Percentiles rank a stretch among this genome's conserved stretches.
Evolutionary conservation across 1,139 yeast genomes (phyloP).

Genomic region (Lodderomyces metapsilosis): DNA sequence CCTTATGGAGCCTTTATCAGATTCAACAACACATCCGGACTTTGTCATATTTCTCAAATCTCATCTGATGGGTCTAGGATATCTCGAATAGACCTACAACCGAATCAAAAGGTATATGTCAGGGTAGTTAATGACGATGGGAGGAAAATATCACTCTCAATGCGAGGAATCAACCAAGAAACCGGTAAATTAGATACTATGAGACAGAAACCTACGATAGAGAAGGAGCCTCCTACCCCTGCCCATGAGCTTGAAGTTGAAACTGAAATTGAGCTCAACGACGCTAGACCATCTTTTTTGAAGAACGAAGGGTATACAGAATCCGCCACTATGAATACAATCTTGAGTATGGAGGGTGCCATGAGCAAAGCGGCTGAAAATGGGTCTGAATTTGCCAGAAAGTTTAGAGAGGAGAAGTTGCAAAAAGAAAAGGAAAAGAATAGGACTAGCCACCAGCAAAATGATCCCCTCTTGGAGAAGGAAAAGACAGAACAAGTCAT

Average conservation of each 20-base stretch:
- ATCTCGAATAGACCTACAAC: conserved; percentile 56
- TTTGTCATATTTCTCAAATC: conserved; percentile 77
- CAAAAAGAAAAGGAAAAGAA: conserved; percentile 53
- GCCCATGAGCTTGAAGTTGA: conserved; percentile 49
- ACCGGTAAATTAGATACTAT: too few relatives aligned
- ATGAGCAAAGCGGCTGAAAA: conserved; percentile 71
- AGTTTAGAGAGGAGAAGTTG: conserved; percentile 59
- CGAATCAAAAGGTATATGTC: conserved; percentile 65
- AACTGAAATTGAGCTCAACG: conserved; percentile 71
- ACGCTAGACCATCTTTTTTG: conserved; percentile 70
- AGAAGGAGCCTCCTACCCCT: neutral
- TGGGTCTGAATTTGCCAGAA: conserved; percentile 70
- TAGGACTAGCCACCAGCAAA: conserved; percentile 31
- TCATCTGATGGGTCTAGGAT: conserved; percentile 48
- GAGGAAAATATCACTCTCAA: conserved; percentile 55
- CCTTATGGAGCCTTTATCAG: conserved; percentile 77
- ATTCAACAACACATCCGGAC: conserved; percentile 44
- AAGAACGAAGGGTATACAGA: conserved; percentile 17
- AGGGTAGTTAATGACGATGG: conserved; percentile 33
- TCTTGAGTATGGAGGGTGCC: conserved; percentile 66
- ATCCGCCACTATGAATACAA: conserved; percentile 14
- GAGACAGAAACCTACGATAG: too few relatives aligned
- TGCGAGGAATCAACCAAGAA: conserved; percentile 73
- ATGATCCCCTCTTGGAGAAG: conserved; percentile 41
- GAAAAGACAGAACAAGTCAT: conserved; percentile 8